Evolutionary conservation across 2,329 filamentous ascomycete genomes (phyloP).

Genomic region (Aspergillus fijiensis): DNA sequence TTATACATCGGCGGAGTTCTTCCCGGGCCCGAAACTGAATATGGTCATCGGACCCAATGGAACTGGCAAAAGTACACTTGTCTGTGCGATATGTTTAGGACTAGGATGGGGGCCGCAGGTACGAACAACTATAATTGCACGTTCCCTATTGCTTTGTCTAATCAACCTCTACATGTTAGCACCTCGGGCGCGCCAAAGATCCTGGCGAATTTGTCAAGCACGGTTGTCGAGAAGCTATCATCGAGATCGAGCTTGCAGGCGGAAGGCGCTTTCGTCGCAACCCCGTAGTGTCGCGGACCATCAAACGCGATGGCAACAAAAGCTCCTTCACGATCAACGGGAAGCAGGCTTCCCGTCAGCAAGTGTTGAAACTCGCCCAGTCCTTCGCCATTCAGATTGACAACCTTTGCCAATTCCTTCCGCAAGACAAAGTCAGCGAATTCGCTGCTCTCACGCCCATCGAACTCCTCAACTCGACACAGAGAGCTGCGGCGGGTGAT

Average conservation of each 20-base stretch:
- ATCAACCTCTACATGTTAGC: constrained; percentile 38
- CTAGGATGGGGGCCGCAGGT: constrained; percentile 75
- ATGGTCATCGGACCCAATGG: constrained; percentile 99
- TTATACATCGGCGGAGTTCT: constrained; percentile 87
- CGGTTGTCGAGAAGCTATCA: constrained; percentile 70
- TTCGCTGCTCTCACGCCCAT: constrained; percentile 82
- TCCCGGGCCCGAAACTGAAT: constrained; percentile 87
- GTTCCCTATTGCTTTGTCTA: background rate
- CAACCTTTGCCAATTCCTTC: constrained; percentile 95
- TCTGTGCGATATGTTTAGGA: constrained; percentile 93
- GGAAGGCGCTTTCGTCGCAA: constrained; percentile 59
- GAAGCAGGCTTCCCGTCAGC: constrained; percentile 58
- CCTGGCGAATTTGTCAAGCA: constrained; percentile 92
- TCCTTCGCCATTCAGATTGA: constrained; percentile 89
- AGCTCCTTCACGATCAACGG: constrained; percentile 77
- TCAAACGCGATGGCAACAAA: constrained; percentile 78
- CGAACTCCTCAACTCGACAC: constrained; percentile 79
- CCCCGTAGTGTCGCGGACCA: constrained; percentile 70
- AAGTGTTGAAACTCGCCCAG: constrained; percentile 65
- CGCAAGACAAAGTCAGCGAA: constrained; percentile 92
- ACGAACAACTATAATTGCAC: constrained; percentile 21
- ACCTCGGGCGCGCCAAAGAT: constrained; percentile 81
- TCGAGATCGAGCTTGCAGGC: constrained; percentile 86
- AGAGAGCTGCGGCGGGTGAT: constrained; percentile 79
- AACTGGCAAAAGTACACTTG: constrained; percentile 94